Conservation (phyloP, 805 yeast genomes). For the Saturnispora diversa region DNA sequence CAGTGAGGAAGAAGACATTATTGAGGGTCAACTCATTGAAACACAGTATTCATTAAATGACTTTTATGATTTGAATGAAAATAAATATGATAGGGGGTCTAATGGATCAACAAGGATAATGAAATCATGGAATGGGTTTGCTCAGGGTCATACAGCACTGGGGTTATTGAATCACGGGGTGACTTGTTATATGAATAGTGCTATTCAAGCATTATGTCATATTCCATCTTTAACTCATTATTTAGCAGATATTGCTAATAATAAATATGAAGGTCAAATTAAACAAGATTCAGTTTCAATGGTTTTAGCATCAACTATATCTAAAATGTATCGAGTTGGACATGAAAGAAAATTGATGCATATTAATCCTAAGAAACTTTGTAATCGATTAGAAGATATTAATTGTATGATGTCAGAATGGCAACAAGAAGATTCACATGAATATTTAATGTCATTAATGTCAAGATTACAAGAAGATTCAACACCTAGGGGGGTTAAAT, state of each 20-base stretch:
- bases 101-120: slow-evolving; percentile 48
- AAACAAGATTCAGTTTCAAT: slow-evolving; percentile 53
- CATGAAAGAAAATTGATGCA: slow-evolving; percentile 36
- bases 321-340: slow-evolving; percentile 60
- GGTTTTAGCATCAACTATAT: slow-evolving; percentile 58
- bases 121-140: slow-evolving; percentile 64
- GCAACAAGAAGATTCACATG: slow-evolving; percentile 98
- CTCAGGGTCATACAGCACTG: slow-evolving; percentile 43
- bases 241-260: slow-evolving; percentile 53
- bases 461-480: slow-evolving; percentile 85
- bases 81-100: slow-evolving; percentile 53
- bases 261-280: slow-evolving; percentile 41
- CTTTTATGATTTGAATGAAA: slow-evolving; percentile 55
- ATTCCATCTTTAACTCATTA: slow-evolving; percentile 88
- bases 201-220: slow-evolving; percentile 84
- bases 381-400: slow-evolving; percentile 66
- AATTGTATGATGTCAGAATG: slow-evolving; percentile 95
- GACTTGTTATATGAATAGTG: slow-evolving; percentile 94
- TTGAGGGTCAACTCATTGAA: slow-evolving; percentile 15
- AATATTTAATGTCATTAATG: slow-evolving; percentile 88
- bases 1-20: slow-evolving; percentile 25
- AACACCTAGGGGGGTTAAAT: slow-evolving; percentile 81
- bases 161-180: slow-evolving; percentile 90
- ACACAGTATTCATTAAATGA: slow-evolving; percentile 25
- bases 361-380: slow-evolving; percentile 69